Evolutionary conservation across 75 land plant genomes (phyloP), one percentile per base, ranked within the genome.

Genomic region (Selaginella tamariscina): DNA sequence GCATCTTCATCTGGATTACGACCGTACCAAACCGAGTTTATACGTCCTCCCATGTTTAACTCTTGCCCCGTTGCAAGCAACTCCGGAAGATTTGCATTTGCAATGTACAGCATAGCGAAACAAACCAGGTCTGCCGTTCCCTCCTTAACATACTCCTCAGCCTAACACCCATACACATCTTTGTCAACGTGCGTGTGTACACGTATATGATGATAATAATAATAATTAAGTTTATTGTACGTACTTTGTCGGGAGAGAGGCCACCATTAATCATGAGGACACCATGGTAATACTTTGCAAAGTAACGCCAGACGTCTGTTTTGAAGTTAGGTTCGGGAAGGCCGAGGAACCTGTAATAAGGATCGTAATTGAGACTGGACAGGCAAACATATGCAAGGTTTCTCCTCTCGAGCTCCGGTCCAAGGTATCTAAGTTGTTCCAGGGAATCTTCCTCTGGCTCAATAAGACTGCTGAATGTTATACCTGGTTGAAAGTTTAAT

Each of bases 211-310:
- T 39, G 15, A 39, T 15, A 39, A 5, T 39, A 5, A 5, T 15
- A 39, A 39, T 15, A 5, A 5, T 39, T 5, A 39, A 15, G 20
- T 26, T 29, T 20, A 64, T 20, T 27, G 66, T 21, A 1, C 28
- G 24, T 33, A 75, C 78, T 65, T 77, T 67, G 32, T 77, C 70
- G 32, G 79, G 79, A 9, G 26, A 27, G 27, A 77, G 62, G 24
- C 65, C 79, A 24, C 79, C 79, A 68, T 77, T 77, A 70, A 77
- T 72, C 79, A 77, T 77, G n/a, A 77, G 56, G 13, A 66, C 68
- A 30, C 79, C 79, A 44, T 77, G 71, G 67, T 33, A 77, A 32
- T 72, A 29, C 2, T 68, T 68, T 23, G 70, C 56, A 70, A 77
- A 77, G 60, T 55, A 72, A 13, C 65, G 69, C 29, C 27, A 77